Conservation (phyloP, 2,329 filamentous ascomycete genomes). For the Phyllosticta citriasiana region DNA sequence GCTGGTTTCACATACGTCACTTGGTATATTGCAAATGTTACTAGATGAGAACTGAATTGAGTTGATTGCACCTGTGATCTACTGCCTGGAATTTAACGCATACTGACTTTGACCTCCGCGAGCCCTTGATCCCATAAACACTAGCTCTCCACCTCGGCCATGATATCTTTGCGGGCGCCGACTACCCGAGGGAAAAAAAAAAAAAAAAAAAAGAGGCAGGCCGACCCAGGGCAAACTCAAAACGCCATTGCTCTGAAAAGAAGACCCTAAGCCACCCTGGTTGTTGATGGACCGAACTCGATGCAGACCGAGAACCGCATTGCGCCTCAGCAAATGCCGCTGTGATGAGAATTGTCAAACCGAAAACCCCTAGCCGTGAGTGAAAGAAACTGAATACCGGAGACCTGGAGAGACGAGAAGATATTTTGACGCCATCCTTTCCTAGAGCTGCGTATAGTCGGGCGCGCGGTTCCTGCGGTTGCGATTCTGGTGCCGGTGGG, state of each 20-base stretch:
- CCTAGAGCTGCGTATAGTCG: constrained; percentile 77
- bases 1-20: neutral
- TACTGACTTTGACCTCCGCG: neutral
- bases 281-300: neutral
- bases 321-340: neutral
- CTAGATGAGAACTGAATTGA: neutral
- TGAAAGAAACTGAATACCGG: neutral
- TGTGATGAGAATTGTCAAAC: neutral
- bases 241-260: neutral
- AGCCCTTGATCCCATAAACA: neutral
- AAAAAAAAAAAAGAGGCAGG: neutral
- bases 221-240: neutral
- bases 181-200: neutral
- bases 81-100: neutral
- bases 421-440: constrained; percentile 8
- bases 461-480: constrained; percentile 72
- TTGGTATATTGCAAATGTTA: neutral
- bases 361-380: neutral
- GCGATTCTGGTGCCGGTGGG: constrained; percentile 76
- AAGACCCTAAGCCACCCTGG: neutral
- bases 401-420: neutral
- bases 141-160: neutral
- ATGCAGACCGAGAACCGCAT: neutral
- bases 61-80: neutral
- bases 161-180: neutral